Conservation (phyloP, 1,284 basidiomycete genomes). For the Irpex sp. region DNA sequence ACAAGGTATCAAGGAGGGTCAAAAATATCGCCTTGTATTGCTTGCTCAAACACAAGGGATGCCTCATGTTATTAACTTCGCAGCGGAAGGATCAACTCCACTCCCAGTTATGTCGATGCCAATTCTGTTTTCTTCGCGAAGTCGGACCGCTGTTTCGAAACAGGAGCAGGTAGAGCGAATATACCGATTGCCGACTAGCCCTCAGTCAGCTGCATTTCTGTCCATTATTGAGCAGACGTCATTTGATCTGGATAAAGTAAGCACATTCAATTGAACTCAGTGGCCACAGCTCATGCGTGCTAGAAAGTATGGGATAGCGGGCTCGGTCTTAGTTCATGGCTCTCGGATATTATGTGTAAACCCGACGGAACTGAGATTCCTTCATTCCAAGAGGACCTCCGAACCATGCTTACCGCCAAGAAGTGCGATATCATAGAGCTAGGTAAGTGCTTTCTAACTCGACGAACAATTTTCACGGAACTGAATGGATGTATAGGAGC, state of each 20-base stretch:
- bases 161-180: conserved; percentile 70
- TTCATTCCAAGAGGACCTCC: background rate
- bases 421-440: conserved; percentile 56
- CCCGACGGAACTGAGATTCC: conserved; percentile 6
- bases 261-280: background rate
- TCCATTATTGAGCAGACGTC: conserved; percentile 75
- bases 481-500: conserved; percentile 46
- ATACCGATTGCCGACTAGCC: conserved; percentile 37
- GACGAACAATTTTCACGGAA: background rate
- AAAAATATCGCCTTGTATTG: conserved; percentile 64
- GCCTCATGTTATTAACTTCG: conserved; percentile 27
- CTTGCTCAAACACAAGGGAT: conserved; percentile 30
- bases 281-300: conserved; percentile 9
- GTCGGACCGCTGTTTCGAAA: conserved; percentile 36
- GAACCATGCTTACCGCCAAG: conserved; percentile 34
- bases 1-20: conserved; percentile 42
- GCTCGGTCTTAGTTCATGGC: conserved; percentile 75
- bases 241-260: conserved; percentile 87
- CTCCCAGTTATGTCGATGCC: conserved; percentile 68
- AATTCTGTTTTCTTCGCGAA: conserved; percentile 41
- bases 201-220: conserved; percentile 31
- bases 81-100: conserved; percentile 35
- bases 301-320: conserved; percentile 95
- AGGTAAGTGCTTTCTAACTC: conserved; percentile 41
- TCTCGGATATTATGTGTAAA: conserved; percentile 38